Conservation (phyloP, 345 rosid species). For the Noccaea bulbosa region DNA sequence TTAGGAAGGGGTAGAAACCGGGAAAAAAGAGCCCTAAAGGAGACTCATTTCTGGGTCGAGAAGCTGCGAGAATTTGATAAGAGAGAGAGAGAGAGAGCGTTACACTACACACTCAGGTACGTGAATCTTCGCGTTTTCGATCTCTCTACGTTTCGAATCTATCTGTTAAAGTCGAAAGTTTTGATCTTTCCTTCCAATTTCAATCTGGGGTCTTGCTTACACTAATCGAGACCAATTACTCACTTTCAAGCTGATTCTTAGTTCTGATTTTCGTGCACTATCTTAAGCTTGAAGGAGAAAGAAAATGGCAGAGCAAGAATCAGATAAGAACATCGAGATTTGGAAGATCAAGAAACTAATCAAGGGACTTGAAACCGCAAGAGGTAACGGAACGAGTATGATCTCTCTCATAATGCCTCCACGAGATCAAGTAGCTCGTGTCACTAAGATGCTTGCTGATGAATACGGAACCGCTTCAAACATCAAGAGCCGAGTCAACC, state of each 20-base stretch:
- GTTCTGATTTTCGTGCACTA: neutral
- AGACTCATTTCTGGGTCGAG: constrained; percentile 1
- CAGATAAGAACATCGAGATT: constrained; percentile 89
- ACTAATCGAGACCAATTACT: neutral
- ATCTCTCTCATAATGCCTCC: constrained; percentile 97
- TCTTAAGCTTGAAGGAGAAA: constrained; percentile 15
- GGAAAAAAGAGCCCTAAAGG: constrained; percentile 3
- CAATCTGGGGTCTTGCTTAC: constrained; percentile 16
- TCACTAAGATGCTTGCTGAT: constrained; percentile 92
- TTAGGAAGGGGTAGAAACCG: neutral
- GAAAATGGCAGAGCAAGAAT: constrained; percentile 75
- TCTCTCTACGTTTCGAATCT: neutral
- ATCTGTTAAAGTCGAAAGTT: neutral
- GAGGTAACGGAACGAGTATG: constrained; percentile 96
- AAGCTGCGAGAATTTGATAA: neutral
- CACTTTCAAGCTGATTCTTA: neutral
- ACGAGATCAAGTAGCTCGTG: constrained; percentile 81
- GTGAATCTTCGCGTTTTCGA: neutral
- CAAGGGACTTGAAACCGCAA: constrained; percentile 81
- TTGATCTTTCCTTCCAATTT: neutral
- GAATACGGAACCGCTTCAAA: constrained; percentile 93
- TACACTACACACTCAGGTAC: constrained; percentile 8
- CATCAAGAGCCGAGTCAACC: constrained; percentile 88
- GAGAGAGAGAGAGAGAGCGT: neutral
- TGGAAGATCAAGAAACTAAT: constrained; percentile 93